Conservation (phyloP, 768 basidiomycete species). For the Rhizopogon sp. region DNA sequence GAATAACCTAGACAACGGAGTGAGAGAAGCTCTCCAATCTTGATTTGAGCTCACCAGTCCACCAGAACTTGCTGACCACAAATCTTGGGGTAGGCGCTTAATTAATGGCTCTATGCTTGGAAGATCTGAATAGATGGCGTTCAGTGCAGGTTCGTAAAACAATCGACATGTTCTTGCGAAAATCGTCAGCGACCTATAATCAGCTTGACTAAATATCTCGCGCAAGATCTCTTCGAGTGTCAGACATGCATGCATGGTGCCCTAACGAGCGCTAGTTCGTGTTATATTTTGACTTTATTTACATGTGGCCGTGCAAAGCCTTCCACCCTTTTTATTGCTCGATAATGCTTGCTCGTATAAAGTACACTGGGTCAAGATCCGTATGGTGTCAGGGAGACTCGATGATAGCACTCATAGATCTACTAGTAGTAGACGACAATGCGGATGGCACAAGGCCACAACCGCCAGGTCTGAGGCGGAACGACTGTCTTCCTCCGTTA, state of each 20-base stretch:
- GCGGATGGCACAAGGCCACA: no score
- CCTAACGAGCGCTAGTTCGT: no score
- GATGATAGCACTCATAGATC: no score
- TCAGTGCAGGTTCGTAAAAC: slow-evolving; percentile 28
- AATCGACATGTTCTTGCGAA: slow-evolving; percentile 26
- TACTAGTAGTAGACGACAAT: no score
- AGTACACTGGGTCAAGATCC: slow-evolving; percentile 77
- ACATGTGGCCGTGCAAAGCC: slow-evolving; percentile 18
- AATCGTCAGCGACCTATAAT: slow-evolving; percentile 25
- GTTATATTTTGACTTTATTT: no score
- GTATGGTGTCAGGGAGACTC: slow-evolving; percentile 20
- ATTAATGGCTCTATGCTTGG: slow-evolving; percentile 27
- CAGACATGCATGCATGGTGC: slow-evolving; percentile 28
- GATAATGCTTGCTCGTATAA: slow-evolving; percentile 86
- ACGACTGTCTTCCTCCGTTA: no score
- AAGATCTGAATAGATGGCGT: slow-evolving; percentile 26
- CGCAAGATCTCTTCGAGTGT: slow-evolving; percentile 28
- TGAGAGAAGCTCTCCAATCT: background rate
- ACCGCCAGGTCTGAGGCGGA: no score
- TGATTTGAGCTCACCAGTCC: background rate
- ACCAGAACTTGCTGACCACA: slow-evolving; percentile 19
- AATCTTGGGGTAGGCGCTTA: slow-evolving; percentile 25
- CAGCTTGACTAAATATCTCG: slow-evolving; percentile 26
- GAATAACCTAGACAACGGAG: slow-evolving; percentile 13
- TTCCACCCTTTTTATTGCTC: slow-evolving; percentile 52